Percentiles rank a stretch among this genome's conserved stretches.
Evolutionary conservation across 306 rosid genomes (phyloP).

Genomic region (Prunus mongolica): DNA sequence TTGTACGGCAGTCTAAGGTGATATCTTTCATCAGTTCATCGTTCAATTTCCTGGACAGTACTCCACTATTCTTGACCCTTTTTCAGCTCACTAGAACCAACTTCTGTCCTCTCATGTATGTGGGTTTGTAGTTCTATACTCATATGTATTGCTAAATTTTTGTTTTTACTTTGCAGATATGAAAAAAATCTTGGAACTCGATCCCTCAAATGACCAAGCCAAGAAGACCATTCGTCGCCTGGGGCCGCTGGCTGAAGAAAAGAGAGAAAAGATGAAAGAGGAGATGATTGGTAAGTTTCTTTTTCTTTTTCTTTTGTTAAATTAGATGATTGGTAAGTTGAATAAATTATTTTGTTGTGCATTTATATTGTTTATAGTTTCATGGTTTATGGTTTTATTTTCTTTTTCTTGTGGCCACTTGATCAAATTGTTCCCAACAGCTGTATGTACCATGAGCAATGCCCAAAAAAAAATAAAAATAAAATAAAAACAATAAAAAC

Average conservation of each 20-base stretch:
- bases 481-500: too few species aligned
- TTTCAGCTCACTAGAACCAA: background rate
- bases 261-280: constrained; percentile 93
- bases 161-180: constrained; percentile 46
- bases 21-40: background rate
- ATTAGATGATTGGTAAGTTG: constrained; percentile 59
- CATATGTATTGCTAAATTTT: background rate
- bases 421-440: background rate
- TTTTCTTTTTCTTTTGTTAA: constrained; percentile 30
- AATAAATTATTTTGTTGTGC: background rate
- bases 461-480: background rate
- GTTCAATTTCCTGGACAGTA: background rate
- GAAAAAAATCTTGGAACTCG: constrained; percentile 77
- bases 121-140: background rate
- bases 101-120: constrained; percentile 5
- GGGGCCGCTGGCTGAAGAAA: constrained; percentile 85
- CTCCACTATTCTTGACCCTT: background rate
- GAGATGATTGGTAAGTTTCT: constrained; percentile 70
- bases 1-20: background rate
- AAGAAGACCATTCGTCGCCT: constrained; percentile 50
- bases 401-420: background rate
- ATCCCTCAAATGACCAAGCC: constrained; percentile 77
- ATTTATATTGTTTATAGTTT: background rate
- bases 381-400: background rate
- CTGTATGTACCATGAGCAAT: background rate